Base-by-base conservation (phyloP, 2,329 filamentous ascomycete genomes). In the Clonostachys byssicola region DNA sequence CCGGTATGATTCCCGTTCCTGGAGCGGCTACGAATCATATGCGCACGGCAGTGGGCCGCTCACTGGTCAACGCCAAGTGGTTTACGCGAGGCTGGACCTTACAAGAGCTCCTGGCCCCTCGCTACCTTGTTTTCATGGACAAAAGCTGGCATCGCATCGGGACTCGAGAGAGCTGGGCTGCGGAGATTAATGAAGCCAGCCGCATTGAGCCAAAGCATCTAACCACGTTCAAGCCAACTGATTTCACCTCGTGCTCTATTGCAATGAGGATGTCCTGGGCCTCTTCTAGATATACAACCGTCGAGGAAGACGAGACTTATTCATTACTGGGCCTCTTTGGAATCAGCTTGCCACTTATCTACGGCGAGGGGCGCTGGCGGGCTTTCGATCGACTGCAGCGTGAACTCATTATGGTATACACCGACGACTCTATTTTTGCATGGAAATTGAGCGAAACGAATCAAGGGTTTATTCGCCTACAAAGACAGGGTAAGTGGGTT, bases 231-330 rank as follows among this genome's bases (percentile, higher is more conserved):
- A 38, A 14, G 33, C 36, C 36, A 39, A 39, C 13, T 9, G 13
- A 16, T 9, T 42, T 18, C n/a, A 6, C n/a, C 5, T 3, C 45
- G 4, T 41, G 39, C 4, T 51, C 48, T 4, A 42, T 54, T 3
- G 58, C 60, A 8, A 41, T 49, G 12, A 52, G 53, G 23, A 64
- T 64, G 61, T 62, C 55, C 5, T 66, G 62, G 64, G 60, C 57
- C 14, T 52, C 61, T 4, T 40, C 40, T 4, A 46, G 62, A 17
- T 17, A 51, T 18, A 62, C 58, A 3, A 60, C 48, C 3, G 49
- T 56, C 6, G 33, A 42, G 42, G 57, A 64, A 36, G 61, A 66
- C 46, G 44, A 53, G n/a, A 60, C 62, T 0, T 66, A 65, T 48
- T 60, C 59, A 13, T 46, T 66, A 2, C 44, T 65, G 5, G 63